Evolutionary conservation across 1,284 basidiomycete genomes (phyloP).

Genomic region (Boletus mariae): DNA sequence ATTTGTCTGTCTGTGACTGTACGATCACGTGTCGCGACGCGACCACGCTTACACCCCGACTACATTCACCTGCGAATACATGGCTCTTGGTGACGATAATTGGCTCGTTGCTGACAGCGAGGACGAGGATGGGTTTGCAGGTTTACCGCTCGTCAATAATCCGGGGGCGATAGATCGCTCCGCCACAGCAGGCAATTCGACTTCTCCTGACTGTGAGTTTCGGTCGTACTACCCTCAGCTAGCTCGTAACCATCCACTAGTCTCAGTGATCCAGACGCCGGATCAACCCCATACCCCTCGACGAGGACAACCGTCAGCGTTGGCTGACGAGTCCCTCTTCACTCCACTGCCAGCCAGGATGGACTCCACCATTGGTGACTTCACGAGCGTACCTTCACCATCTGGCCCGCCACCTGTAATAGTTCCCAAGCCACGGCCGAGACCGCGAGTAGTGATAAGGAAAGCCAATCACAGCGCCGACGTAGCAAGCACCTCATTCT

Average conservation of each 20-base stretch:
- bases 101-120: slow-evolving; percentile 33
- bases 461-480: slow-evolving; percentile 9
- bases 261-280: slow-evolving; percentile 22
- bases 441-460: slow-evolving; percentile 27
- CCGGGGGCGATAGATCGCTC: not conserved
- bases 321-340: slow-evolving; percentile 24
- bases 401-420: not conserved
- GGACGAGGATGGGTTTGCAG: slow-evolving; percentile 17
- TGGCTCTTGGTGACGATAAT: slow-evolving; percentile 10
- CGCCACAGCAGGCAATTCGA: not conserved
- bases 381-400: slow-evolving; percentile 12
- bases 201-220: slow-evolving; percentile 12
- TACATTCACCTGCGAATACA: slow-evolving; percentile 4
- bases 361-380: slow-evolving; percentile 9
- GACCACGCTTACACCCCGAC: not conserved
- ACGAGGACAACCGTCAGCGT: slow-evolving; percentile 2
- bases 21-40: slow-evolving; percentile 27
- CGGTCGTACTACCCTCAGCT: not conserved
- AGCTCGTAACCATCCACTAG: slow-evolving; percentile 3
- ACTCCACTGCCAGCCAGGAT: slow-evolving; percentile 16
- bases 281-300: slow-evolving; percentile 15
- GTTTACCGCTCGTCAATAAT: not conserved
- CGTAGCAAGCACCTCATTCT: slow-evolving; percentile 13
- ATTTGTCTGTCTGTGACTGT: not conserved
- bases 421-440: slow-evolving; percentile 20